These are phyloP conservation scores for Candida railenensis DNA, from an alignment of 805 yeast genomes.

Conservation along the genomic window DNA sequence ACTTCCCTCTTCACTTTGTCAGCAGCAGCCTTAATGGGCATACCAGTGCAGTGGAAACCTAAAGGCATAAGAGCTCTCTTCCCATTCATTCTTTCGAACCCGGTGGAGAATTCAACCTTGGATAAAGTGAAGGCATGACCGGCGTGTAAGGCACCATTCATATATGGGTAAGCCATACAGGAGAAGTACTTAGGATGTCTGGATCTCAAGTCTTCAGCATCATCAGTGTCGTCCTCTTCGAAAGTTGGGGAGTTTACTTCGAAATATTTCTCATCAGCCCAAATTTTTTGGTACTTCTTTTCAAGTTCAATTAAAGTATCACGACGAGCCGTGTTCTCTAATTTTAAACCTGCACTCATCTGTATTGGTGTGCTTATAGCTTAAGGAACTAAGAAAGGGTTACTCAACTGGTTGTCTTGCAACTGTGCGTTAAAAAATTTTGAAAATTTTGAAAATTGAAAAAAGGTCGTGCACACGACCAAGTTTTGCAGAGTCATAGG, in stretches of 20 bases:
- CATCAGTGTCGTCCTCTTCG: constrained; percentile 51
- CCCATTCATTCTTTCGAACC: constrained; percentile 94
- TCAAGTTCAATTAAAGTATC: constrained; percentile 90
- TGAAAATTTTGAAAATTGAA: too few relatives aligned
- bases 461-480: too few relatives aligned
- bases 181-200: constrained; percentile 84
- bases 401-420: too few relatives aligned
- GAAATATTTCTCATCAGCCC: constrained; percentile 85
- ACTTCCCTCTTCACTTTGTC: constrained; percentile 92
- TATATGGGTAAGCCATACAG: constrained; percentile 97
- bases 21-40: constrained; percentile 96
- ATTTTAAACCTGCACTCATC: constrained; percentile 43
- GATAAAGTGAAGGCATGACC: constrained; percentile 96
- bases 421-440: not conserved
- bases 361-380: too few relatives aligned
- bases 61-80: constrained; percentile 90
- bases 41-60: constrained; percentile 99
- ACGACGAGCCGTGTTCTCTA: constrained; percentile 83
- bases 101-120: constrained; percentile 87
- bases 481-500: too few relatives aligned
- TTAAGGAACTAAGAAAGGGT: too few relatives aligned
- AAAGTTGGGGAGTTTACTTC: constrained; percentile 85
- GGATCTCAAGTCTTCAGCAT: constrained; percentile 67
- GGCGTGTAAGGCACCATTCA: constrained; percentile 98
- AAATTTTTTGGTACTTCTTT: constrained; percentile 77